These are phyloP conservation scores for Tylopilus sp. DNA, from an alignment of 768 basidiomycete species.

Conservation along the genomic window DNA sequence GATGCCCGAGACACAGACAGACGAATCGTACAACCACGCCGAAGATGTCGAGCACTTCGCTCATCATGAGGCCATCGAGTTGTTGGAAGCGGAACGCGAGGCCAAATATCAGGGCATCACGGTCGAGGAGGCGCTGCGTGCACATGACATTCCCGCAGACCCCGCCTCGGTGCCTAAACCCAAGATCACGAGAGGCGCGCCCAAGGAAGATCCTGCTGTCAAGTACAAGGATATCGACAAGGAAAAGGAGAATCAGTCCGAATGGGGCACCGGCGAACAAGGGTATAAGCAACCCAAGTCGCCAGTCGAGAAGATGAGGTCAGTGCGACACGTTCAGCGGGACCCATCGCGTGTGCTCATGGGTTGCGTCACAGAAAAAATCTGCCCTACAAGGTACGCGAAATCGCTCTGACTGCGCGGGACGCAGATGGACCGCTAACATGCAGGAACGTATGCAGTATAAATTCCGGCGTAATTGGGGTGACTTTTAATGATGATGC, in stretches of 20 bases:
- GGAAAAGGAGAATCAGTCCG: slow-evolving; percentile 52
- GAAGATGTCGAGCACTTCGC: slow-evolving; percentile 93
- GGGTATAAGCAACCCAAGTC: slow-evolving; percentile 73
- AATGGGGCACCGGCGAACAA: slow-evolving; percentile 68
- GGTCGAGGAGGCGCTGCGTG: slow-evolving; percentile 62
- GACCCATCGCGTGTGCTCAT: slow-evolving; percentile 3
- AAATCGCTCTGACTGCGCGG: slow-evolving; percentile 1
- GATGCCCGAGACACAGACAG: slow-evolving; percentile 96
- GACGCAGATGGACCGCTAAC: slow-evolving; percentile 42
- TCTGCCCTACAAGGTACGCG: slow-evolving; percentile 80
- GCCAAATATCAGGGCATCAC: slow-evolving; percentile 80
- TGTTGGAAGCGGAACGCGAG: slow-evolving; percentile 77
- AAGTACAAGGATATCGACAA: slow-evolving; percentile 56
- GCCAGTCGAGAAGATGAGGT: slow-evolving; percentile 76
- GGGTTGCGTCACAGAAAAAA: slow-evolving; percentile 54
- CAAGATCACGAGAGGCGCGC: slow-evolving; percentile 52
- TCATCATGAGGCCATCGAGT: slow-evolving; percentile 84
- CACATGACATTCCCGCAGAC: slow-evolving; percentile 38
- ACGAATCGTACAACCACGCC: slow-evolving; percentile 90
- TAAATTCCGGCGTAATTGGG: slow-evolving; percentile 86
- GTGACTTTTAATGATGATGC: slow-evolving; percentile 60
- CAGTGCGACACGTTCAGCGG: slow-evolving; percentile 12
- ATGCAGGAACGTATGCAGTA: slow-evolving; percentile 68
- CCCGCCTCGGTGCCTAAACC: slow-evolving; percentile 35
- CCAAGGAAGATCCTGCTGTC: slow-evolving; percentile 64